Conservation (phyloP, 2,329 filamentous ascomycete genomes). For the Arthroderma uncinatum region DNA sequence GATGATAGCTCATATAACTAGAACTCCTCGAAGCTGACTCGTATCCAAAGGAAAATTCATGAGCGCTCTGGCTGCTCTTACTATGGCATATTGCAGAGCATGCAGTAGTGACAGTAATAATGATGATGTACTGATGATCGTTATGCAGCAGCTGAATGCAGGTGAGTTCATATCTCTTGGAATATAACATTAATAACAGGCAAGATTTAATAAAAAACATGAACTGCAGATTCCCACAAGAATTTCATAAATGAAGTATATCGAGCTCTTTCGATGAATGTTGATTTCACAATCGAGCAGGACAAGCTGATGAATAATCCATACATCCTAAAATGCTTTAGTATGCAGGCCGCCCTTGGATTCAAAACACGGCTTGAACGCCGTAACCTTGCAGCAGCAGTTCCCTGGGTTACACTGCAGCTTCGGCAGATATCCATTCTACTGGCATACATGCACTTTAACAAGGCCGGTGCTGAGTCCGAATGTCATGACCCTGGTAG, state of each 20-base stretch:
- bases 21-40: neutral
- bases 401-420: constrained; percentile 64
- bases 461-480: constrained; percentile 40
- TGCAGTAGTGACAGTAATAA: constrained; percentile 42
- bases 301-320: constrained; percentile 63
- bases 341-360: constrained; percentile 67
- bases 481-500: constrained; percentile 48
- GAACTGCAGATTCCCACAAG: constrained; percentile 44
- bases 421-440: constrained; percentile 56
- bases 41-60: constrained; percentile 27
- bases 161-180: constrained; percentile 23
- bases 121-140: constrained; percentile 59
- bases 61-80: constrained; percentile 52
- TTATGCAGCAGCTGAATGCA: constrained; percentile 43
- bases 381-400: constrained; percentile 58
- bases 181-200: neutral
- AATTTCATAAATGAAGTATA: constrained; percentile 58
- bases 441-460: constrained; percentile 55
- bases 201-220: neutral
- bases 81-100: constrained; percentile 41
- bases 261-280: constrained; percentile 56
- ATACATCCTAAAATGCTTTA: constrained; percentile 62
- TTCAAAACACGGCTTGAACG: constrained; percentile 53
- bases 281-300: constrained; percentile 74
- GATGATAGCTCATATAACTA: neutral